These are phyloP conservation scores for Dothiorella sarmentorum DNA, from an alignment of 2,329 filamentous ascomycete species.

Conservation along the genomic window DNA sequence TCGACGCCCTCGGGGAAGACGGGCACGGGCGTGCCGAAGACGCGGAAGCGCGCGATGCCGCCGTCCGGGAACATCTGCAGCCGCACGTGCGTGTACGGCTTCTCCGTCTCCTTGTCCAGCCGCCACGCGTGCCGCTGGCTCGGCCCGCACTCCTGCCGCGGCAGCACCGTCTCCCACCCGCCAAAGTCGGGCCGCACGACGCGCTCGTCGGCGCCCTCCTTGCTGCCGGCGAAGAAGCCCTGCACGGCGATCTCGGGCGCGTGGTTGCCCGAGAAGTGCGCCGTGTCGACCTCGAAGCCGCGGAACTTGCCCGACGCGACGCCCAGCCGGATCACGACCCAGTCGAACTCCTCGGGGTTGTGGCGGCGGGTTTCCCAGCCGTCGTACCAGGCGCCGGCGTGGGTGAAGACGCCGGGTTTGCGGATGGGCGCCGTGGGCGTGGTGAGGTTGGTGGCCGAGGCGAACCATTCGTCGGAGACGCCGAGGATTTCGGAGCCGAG, in stretches of 20 bases:
- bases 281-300: constrained; percentile 76
- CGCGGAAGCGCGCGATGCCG: constrained; percentile 74
- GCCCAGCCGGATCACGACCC: constrained; percentile 58
- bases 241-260: constrained; percentile 76
- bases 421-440: constrained; percentile 55
- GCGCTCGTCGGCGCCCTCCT: constrained; percentile 54
- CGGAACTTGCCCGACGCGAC: constrained; percentile 66
- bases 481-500: constrained; percentile 53
- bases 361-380: constrained; percentile 63
- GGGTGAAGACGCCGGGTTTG: constrained; percentile 56
- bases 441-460: constrained; percentile 56
- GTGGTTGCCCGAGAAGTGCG: constrained; percentile 79
- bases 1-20: constrained; percentile 67
- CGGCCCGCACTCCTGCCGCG: constrained; percentile 68
- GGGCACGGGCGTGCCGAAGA: constrained; percentile 72
- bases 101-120: constrained; percentile 53
- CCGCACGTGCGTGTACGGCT: constrained; percentile 74
- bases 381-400: constrained; percentile 62
- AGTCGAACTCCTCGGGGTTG: constrained; percentile 57
- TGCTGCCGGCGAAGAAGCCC: constrained; percentile 59
- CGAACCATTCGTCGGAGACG: constrained; percentile 61
- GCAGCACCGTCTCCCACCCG: constrained; percentile 69
- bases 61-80: constrained; percentile 85
- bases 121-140: constrained; percentile 72
- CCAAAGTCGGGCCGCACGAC: constrained; percentile 45